Evolutionary conservation across 78 protist species (phyloP), one percentile per base, ranked within the genome.

Genomic region (Capsaspora owczarzaki): DNA sequence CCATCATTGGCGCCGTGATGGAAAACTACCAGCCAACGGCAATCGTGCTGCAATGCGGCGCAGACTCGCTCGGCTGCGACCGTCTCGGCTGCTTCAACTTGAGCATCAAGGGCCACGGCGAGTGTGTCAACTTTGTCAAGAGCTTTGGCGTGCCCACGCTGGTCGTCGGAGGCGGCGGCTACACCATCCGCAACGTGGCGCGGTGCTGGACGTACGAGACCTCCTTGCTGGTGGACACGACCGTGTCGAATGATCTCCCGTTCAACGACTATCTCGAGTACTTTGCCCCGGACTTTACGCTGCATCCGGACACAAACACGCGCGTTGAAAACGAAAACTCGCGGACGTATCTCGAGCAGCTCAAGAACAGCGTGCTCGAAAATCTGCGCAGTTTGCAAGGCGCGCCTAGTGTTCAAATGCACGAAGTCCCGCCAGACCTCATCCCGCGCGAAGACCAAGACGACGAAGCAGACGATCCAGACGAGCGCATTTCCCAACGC

Each of bases 101-200:
- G 23, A 85, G 97, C 49, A 46, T 92, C 66, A 74, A 51, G 29
- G 93, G 95, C 1, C 97, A 96, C 76, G 97, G 92, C 0, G 86
- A 80, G 38, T 95, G 98, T 37, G 95, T 95, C 22, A 77, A 85
- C 69, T 89, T 76, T 77, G 81, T 98, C 49, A 82, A 89, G 80
- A 23, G 53, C 10, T 93, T 95, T 79, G 56, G 66, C 46, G 47
- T 93, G 47, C 99, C 99, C 23, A 31, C 82, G 38, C 77, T 98
- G 74, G 86, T 98, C 37, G 85, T 98, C 41, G 99, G 99, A 33
- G 99, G 99, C 22, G 99, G 99, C 56, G 99, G 99, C 20, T 98
- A 98, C 85, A 95, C 98, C 1, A 89, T 96, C 56, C 86, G 97
- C 35, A 97, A 97, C 53, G 98, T 96, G 3, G 98, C 99, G 2